phyloP scores from a whole-genome alignment of 1,284 basidiomycete species.

The Vanrija sp. region DNA sequence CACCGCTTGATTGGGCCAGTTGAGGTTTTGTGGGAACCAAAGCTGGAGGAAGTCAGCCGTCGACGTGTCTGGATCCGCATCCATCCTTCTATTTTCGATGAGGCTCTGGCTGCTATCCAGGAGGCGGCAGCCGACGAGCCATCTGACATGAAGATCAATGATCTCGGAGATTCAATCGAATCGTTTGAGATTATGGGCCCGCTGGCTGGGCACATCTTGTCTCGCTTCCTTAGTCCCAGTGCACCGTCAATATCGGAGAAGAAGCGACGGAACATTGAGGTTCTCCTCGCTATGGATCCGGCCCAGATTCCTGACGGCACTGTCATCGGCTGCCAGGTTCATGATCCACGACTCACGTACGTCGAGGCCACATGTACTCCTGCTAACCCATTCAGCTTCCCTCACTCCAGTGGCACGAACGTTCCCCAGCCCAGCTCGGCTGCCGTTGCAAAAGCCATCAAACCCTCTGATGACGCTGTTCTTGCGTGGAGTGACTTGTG shows the following conservation, averaged over 20 bases:
- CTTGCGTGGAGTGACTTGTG: slow-evolving; percentile 54
- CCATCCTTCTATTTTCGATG: slow-evolving; percentile 68
- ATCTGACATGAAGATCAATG: slow-evolving; percentile 58
- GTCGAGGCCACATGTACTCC: background rate
- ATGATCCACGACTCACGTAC: slow-evolving; percentile 60
- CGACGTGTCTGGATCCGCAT: slow-evolving; percentile 64
- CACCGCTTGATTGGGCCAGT: slow-evolving; percentile 65
- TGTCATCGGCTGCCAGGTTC: slow-evolving; percentile 68
- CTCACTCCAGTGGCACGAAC: slow-evolving; percentile 15
- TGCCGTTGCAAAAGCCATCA: background rate
- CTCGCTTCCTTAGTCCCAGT: slow-evolving; percentile 63
- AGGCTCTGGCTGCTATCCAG: slow-evolving; percentile 58
- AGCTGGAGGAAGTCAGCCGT: slow-evolving; percentile 14
- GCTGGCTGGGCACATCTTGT: slow-evolving; percentile 70
- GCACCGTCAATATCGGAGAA: slow-evolving; percentile 55
- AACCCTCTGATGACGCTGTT: background rate
- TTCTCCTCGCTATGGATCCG: slow-evolving; percentile 60
- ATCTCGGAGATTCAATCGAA: slow-evolving; percentile 66
- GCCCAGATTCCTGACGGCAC: slow-evolving; percentile 66
- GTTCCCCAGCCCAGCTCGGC: background rate
- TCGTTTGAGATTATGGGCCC: slow-evolving; percentile 84
- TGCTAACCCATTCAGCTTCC: slow-evolving; percentile 20
- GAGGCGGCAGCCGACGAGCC: slow-evolving; percentile 21
- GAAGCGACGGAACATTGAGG: slow-evolving; percentile 67
- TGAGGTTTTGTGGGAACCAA: slow-evolving; percentile 67